phyloP scores from a whole-genome alignment of 2,329 filamentous ascomycete genomes.

The Colletotrichum sp. region DNA sequence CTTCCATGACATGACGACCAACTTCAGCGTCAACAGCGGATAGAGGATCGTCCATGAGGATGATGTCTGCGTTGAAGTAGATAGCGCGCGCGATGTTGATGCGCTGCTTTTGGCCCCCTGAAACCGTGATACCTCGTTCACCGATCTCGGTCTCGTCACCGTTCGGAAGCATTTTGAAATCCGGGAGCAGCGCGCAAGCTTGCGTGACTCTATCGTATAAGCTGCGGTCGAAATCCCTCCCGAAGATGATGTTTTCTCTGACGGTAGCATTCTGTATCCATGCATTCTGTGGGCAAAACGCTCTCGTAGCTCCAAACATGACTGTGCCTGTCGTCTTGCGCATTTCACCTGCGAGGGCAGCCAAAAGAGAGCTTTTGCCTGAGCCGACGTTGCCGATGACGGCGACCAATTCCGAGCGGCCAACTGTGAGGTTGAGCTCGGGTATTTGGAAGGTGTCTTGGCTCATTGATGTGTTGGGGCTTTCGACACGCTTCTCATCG shows the following conservation, averaged over 20 bases:
- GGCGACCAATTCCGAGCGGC: conserved; percentile 77
- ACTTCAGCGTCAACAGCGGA: conserved; percentile 74
- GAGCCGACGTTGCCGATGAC: conserved; percentile 85
- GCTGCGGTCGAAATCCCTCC: conserved; percentile 72
- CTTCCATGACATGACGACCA: conserved; percentile 82
- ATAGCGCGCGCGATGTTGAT: conserved; percentile 88
- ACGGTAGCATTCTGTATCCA: conserved; percentile 96
- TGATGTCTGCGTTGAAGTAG: conserved; percentile 70
- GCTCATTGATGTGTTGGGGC: background rate
- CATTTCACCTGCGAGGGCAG: conserved; percentile 93
- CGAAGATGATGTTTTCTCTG: conserved; percentile 88
- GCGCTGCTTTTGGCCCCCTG: conserved; percentile 92
- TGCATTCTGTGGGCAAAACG: conserved; percentile 93
- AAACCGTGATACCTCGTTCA: conserved; percentile 92
- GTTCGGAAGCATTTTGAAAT: conserved; percentile 88
- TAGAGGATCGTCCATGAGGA: conserved; percentile 72
- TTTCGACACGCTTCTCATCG: conserved; percentile 48
- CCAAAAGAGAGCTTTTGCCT: conserved; percentile 87
- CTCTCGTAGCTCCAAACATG: conserved; percentile 76
- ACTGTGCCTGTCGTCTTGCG: conserved; percentile 77
- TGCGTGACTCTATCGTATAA: conserved; percentile 85
- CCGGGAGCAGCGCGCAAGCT: conserved; percentile 82
- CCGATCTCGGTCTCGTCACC: conserved; percentile 92
- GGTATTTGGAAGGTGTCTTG: conserved; percentile 73
- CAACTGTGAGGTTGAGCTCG: conserved; percentile 69